Base-by-base conservation (phyloP, 2,329 filamentous ascomycete species). In the Alternaria ventricosa region DNA sequence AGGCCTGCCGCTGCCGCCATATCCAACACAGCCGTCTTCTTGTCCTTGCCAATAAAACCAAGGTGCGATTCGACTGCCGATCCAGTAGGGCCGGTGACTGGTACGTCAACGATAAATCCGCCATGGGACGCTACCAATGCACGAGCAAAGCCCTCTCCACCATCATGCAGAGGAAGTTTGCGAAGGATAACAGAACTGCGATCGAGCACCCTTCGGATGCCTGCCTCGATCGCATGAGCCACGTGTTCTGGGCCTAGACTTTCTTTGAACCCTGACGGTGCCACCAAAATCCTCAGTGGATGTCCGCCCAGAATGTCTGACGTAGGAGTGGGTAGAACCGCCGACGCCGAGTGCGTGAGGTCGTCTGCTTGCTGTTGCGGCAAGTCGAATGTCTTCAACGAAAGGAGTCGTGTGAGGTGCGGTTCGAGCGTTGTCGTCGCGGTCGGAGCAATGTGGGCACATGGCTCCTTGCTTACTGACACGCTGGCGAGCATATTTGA, bases 251-350 rank as follows among this genome's bases (percentile, higher is more conserved):
- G 83, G 15, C 82, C 79, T 4, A 87, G 80, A 53, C 84, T 86
- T 25, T 85, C 85, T 62, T 87, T 87, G 79, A 87, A 87, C 3
- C 85, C 85, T 0, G 84, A 86, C 0, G 85, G 85, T 15, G 83
- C 84, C 41, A 87, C 80, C 53, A 87, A 80, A 23, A 87, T 78
- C 33, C 75, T 64, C 8, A 76, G 63, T 23, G 70, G 67, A 41
- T 70, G 68, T 20, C 64, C 70, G 25, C 58, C 55, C 3, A 74
- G 55, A 12, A 71, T 60, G 33, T 75, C 69, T 33, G 71, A 71
- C 3, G 65, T 70, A 41, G 71, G 73, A 23, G 69, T 73, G 2
- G 64, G 57, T 22, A 69, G 30, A 3, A 67, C 57, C 13, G 65
- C 64, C 3, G 73, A 68, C n/a, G 66, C 63, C 5, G 68, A 71